Evolutionary conservation across 768 basidiomycete genomes (phyloP), one percentile per base, ranked within the genome.

Genomic region (Lyophyllum atratum): DNA sequence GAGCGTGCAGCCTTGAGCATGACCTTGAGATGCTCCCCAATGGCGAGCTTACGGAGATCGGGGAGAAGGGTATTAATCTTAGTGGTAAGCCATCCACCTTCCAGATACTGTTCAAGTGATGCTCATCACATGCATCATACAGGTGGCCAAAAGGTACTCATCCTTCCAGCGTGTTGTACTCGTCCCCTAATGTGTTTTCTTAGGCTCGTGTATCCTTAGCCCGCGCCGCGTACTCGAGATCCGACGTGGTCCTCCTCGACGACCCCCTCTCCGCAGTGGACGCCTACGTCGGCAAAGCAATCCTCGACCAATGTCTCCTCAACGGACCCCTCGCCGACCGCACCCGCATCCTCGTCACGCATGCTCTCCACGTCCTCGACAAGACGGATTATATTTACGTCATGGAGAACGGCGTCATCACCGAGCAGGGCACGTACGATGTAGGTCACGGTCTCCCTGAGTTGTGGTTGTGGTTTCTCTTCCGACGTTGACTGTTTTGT

Each of bases 231-330:
- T 95, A 93, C 64, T 85, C 89, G 3, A 72, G 79, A 0, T 79
- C 88, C 1, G 87, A 92, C 55, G 79, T 93, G 51, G 84, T 91
- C 39, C 80, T 93, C 14, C 78, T 93, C 25, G 92, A 95, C 64
- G 92, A 95, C 65, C 88, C 92, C 14, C 80, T 93, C 31, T 85
- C 85, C 33, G 90, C 91, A 0, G 85, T 93, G 7, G 91, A 93
- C 60, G 83, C 89, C 0, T 85, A 89, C 60, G 90, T 92, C 4
- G 86, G 87, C 10, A 85, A 85, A 60, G 76, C 77, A 26, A 82
- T 90, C 50, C 62, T 90, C 4, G 82, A 89, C 19, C 73, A 86
- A 42, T 89, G 87, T 62, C 67, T 90, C 4, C 70, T 83, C 19
- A 67, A 67, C 19, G 81, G 85, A 0, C 84, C 85, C 2, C 67